Evolutionary conservation across 192 early-diverging fungal genomes (phyloP), one percentile per base, ranked within the genome.

Genomic region (Dimargaris cristalligena): DNA sequence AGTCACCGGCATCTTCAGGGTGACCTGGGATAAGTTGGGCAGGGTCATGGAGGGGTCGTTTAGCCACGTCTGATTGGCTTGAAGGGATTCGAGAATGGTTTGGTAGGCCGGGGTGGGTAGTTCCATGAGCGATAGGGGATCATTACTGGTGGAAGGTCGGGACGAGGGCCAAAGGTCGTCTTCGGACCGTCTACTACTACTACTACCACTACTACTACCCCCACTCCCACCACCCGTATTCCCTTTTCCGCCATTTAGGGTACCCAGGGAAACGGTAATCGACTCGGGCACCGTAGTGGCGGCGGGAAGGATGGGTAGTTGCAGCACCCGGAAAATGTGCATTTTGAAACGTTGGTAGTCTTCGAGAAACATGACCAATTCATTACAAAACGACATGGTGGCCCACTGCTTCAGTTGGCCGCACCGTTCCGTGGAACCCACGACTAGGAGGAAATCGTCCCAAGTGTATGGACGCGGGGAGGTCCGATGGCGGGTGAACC

Each of bases 311-410:
- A 16, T 16, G 38, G 38, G 6, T 6, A 16, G 8, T 41, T 6
- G 8, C 22, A 50, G 49, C 23, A 26, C 26, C 2, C 23, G 49
- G 25, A 13, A 50, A 26, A 50, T 26, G 22, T 26, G 18, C 49
- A 26, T 50, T 26, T 50, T 50, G 49, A 50, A 26, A n/a, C 49
- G 49, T 25, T 50, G 49, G 25, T 50, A 50, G 49, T 50, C 49
- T 26, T 50, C 49, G 23, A 50, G 28, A 26, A 50, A 50, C 23
- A 26, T 11, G 22, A 50, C 26, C 22, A 50, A 26, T 25, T 50
- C 49, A 26, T 26, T 50, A 11, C 23, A 26, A 26, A 50, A 50
- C 23, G 23, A 25, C 2, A 26, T 20, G 49, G 49, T 26, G 9
- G 49, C 49, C 20, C 20, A 50, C 23, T 20, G 22, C 49, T 50